phyloP scores from a whole-genome alignment of 2,329 filamentous ascomycete species.

The Ambrosiella cleistominuta region DNA sequence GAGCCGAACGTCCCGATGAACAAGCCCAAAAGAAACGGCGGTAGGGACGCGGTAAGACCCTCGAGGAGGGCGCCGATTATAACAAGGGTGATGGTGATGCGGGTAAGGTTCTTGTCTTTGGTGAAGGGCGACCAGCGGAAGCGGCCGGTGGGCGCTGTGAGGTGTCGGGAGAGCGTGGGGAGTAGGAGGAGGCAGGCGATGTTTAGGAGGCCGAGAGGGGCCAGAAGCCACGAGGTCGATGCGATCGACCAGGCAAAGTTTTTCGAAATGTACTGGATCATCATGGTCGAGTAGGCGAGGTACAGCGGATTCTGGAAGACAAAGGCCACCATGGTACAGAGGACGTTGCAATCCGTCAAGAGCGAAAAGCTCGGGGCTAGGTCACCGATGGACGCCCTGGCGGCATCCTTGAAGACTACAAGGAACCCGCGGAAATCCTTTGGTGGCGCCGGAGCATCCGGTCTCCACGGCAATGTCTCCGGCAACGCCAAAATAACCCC shows the following conservation, averaged over 20 bases:
- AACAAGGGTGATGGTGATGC: conserved; percentile 20
- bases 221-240: conserved; percentile 25
- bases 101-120: conserved; percentile 23
- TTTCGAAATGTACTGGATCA: conserved; percentile 28
- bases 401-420: not conserved
- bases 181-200: conserved; percentile 22
- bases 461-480: conserved; percentile 21
- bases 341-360: conserved; percentile 21
- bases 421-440: not conserved
- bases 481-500: conserved; percentile 22
- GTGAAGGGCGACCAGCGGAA: conserved; percentile 20
- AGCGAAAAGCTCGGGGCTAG: conserved; percentile 20
- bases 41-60: conserved; percentile 19
- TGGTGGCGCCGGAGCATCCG: not conserved
- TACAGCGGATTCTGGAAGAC: conserved; percentile 23
- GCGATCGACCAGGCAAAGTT: conserved; percentile 27
- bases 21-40: conserved; percentile 22
- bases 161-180: conserved; percentile 21
- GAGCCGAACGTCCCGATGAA: conserved; percentile 24
- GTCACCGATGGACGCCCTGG: conserved; percentile 16
- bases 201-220: conserved; percentile 24
- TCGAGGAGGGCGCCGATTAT: conserved; percentile 20
- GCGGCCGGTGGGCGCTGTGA: conserved; percentile 17
- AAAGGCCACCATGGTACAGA: conserved; percentile 23
- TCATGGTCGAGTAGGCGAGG: conserved; percentile 20